phyloP scores from a whole-genome alignment of 495 filamentous ascomycete genomes.

The Achaetomiella virescens region DNA sequence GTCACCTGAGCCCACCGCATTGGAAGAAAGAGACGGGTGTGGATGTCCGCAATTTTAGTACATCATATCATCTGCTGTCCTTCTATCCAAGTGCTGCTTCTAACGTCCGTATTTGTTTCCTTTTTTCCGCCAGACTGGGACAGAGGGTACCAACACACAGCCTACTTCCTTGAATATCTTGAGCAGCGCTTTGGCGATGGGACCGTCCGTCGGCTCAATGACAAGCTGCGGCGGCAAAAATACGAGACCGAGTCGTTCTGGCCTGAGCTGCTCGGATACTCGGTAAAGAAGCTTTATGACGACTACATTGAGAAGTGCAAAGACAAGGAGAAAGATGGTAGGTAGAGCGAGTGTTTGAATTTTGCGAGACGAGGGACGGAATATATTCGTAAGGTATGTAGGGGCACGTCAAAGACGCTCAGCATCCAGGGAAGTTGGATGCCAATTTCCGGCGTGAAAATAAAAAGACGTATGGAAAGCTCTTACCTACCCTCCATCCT shows the following conservation, averaged over 20 bases:
- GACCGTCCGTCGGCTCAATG: slow-evolving; percentile 69
- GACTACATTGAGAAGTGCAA: slow-evolving; percentile 49
- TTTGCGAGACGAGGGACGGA: background rate
- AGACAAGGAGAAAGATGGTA: slow-evolving; percentile 1
- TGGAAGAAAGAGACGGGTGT: slow-evolving; percentile 55
- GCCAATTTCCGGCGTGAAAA: background rate
- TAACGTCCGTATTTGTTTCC: no score
- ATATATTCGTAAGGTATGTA: background rate
- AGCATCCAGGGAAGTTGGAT: background rate
- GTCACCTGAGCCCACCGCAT: slow-evolving; percentile 70
- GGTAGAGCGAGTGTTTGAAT: no score
- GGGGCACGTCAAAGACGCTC: background rate
- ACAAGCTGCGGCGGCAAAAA: slow-evolving; percentile 50
- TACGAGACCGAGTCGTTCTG: slow-evolving; percentile 64
- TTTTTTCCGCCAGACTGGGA: slow-evolving; percentile 58
- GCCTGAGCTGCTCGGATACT: slow-evolving; percentile 57
- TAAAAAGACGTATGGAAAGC: no score
- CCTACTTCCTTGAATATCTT: slow-evolving; percentile 79
- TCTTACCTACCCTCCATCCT: no score
- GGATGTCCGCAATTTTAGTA: slow-evolving; percentile 6
- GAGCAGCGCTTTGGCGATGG: slow-evolving; percentile 60
- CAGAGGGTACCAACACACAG: slow-evolving; percentile 86
- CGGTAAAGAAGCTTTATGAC: slow-evolving; percentile 64
- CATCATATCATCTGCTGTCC: no score
- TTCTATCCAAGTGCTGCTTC: background rate